Percentiles rank a stretch among this genome's conserved stretches.
Evolutionary conservation across 2,329 filamentous ascomycete species (phyloP).

Genomic region (Cladophialophora bantiana): DNA sequence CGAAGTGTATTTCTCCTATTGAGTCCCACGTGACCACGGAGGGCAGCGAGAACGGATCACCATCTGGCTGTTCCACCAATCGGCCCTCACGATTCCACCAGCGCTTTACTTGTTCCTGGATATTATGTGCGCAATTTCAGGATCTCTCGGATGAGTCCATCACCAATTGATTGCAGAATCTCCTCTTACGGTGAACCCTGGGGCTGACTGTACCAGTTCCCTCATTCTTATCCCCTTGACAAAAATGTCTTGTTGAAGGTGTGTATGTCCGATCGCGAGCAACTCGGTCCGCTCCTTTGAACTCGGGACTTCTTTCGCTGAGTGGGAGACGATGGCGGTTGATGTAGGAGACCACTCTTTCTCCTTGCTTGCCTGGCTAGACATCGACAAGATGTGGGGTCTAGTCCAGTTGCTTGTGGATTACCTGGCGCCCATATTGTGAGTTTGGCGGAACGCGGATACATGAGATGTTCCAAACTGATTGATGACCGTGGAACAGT

Average conservation of each 20-base stretch:
- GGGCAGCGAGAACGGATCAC: not conserved
- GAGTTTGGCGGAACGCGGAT: constrained; percentile 33
- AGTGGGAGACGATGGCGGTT: constrained; percentile 8
- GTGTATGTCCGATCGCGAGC: constrained; percentile 9
- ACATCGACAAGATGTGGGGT: constrained; percentile 25
- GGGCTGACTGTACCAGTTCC: constrained; percentile 19
- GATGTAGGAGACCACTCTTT: not conserved
- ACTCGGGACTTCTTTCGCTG: not conserved
- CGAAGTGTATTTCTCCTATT: too few relatives aligned
- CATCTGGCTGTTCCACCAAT: constrained; percentile 10
- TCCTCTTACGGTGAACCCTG: not conserved
- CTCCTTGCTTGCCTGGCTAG: constrained; percentile 2
- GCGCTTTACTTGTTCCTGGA: constrained; percentile 19
- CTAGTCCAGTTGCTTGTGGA: constrained; percentile 46
- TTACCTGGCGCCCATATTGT: constrained; percentile 60
- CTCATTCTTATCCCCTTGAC: not conserved
- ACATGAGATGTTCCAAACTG: not conserved
- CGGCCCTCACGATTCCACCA: not conserved
- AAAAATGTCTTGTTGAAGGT: constrained; percentile 10
- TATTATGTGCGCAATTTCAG: not conserved
- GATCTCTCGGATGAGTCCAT: constrained; percentile 8
- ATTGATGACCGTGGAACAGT: constrained; percentile 46
- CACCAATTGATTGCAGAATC: not conserved
- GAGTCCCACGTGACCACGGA: not conserved
- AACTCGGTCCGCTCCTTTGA: not conserved